Percentiles rank a stretch among this genome's conserved stretches.
Conservation (phyloP, 2,329 filamentous ascomycete genomes). For the Scopulariopsis brevicaulis region DNA sequence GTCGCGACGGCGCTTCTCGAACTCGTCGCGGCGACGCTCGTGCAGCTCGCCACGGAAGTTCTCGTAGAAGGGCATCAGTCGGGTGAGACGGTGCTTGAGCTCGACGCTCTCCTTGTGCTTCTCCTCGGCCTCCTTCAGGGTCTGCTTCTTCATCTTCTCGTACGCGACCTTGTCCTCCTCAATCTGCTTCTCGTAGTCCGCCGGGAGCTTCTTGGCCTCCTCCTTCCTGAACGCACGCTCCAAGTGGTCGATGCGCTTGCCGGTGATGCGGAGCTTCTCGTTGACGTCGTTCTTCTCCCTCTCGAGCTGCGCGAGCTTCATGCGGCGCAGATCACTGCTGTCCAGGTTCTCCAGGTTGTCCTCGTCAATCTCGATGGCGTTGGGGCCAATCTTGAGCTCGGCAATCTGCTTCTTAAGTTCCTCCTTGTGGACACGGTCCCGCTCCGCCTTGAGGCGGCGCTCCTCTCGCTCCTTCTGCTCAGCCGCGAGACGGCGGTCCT, state of each 20-base stretch:
- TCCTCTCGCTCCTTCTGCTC: conserved; percentile 87
- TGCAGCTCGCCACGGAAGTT: conserved; percentile 71
- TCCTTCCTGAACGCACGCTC: conserved; percentile 95
- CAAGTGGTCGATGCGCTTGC: conserved; percentile 92
- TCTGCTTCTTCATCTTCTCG: conserved; percentile 67
- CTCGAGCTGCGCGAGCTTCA: conserved; percentile 93
- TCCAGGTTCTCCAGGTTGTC: conserved; percentile 80
- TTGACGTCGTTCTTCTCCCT: conserved; percentile 96
- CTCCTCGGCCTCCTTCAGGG: conserved; percentile 65
- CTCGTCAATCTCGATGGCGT: conserved; percentile 63
- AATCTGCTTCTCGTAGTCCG: conserved; percentile 77
- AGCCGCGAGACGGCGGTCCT: conserved; percentile 78
- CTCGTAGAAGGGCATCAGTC: conserved; percentile 78
- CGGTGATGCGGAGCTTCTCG: conserved; percentile 81
- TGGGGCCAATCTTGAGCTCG: conserved; percentile 82
- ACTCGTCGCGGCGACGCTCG: conserved; percentile 84
- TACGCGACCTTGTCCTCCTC: conserved; percentile 69
- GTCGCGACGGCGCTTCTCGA: conserved; percentile 84
- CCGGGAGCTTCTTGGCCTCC: conserved; percentile 80
- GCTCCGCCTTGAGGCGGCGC: conserved; percentile 75
- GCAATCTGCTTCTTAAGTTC: conserved; percentile 88
- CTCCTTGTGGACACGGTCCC: conserved; percentile 80
- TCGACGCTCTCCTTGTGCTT: conserved; percentile 91
- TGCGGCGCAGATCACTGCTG: conserved; percentile 77
- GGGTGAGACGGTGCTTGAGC: conserved; percentile 82